phyloP scores from a whole-genome alignment of 441 rosid species.

The Erodium texanum region DNA sequence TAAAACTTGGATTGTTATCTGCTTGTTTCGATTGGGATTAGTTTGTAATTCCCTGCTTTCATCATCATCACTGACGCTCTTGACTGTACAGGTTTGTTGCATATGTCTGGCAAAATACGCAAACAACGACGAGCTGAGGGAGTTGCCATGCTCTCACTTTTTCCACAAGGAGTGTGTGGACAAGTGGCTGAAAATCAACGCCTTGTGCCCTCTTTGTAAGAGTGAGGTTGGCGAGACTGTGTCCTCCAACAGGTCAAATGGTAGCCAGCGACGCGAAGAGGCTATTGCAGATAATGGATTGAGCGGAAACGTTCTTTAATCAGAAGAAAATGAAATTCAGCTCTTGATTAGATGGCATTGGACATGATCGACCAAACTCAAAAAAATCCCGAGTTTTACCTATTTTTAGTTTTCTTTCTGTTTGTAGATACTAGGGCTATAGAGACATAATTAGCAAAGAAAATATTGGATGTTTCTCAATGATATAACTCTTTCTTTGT shows the following conservation, averaged over 20 bases:
- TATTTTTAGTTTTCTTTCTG: neutral
- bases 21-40: neutral
- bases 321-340: neutral
- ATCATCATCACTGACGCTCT: neutral
- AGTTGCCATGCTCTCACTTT: slow-evolving; percentile 75
- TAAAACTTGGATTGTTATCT: neutral
- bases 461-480: neutral
- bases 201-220: slow-evolving; percentile 95
- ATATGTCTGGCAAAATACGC: slow-evolving; percentile 87
- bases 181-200: slow-evolving; percentile 92
- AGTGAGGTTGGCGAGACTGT: slow-evolving; percentile 60
- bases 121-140: slow-evolving; percentile 81
- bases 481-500: neutral
- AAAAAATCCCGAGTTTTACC: too few relatives aligned
- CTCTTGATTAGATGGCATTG: too few relatives aligned
- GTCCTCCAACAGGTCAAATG: neutral
- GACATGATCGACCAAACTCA: too few relatives aligned
- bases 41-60: neutral
- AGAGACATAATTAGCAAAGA: neutral
- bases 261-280: neutral
- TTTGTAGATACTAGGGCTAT: neutral
- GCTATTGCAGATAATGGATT: neutral
- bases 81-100: slow-evolving; percentile 66
- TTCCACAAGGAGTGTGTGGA: slow-evolving; percentile 95
- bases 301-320: neutral